Percentiles rank a stretch among this genome's conserved stretches.
Conservation (phyloP, 2,329 filamentous ascomycete genomes). For the Penicillium rolfsii region DNA sequence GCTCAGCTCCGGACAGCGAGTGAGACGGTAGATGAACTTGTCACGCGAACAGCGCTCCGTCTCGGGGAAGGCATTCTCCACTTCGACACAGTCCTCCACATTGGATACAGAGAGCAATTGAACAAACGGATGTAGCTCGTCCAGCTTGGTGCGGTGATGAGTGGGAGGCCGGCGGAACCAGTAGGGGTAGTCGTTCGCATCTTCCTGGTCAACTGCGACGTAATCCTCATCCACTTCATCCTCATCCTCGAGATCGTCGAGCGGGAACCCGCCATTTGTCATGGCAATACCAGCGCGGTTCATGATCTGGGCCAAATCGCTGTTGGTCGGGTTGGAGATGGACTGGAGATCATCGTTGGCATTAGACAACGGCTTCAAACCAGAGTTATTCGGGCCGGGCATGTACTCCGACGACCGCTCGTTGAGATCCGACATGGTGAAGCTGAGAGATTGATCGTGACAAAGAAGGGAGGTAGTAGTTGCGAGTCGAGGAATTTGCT, state of each 20-base stretch:
- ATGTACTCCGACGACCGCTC: conserved; percentile 37
- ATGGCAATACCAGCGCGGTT: conserved; percentile 33
- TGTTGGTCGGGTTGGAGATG: conserved; percentile 30
- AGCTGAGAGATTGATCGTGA: background rate
- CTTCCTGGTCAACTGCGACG: conserved; percentile 48
- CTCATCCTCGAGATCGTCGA: conserved; percentile 37
- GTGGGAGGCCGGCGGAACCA: conserved; percentile 46
- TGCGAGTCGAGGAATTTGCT: conserved; percentile 14
- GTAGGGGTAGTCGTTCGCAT: conserved; percentile 45
- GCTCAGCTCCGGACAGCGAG: conserved; percentile 73
- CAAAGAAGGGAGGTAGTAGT: conserved; percentile 8
- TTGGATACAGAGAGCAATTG: conserved; percentile 66
- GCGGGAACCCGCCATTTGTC: conserved; percentile 34
- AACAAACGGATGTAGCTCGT: conserved; percentile 72
- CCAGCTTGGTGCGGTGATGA: conserved; percentile 47
- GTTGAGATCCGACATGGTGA: conserved; percentile 36
- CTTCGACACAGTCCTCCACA: conserved; percentile 57
- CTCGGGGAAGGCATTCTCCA: conserved; percentile 64
- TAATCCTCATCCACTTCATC: conserved; percentile 47
- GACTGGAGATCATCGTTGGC: conserved; percentile 30
- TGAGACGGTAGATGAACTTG: conserved; percentile 77
- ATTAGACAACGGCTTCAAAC: conserved; percentile 39
- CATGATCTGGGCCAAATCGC: conserved; percentile 36
- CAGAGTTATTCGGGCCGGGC: conserved; percentile 28
- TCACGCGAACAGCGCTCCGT: conserved; percentile 61